These are phyloP conservation scores for Lyophyllum semitale DNA, from an alignment of 768 basidiomycete genomes.

Conservation along the genomic window DNA sequence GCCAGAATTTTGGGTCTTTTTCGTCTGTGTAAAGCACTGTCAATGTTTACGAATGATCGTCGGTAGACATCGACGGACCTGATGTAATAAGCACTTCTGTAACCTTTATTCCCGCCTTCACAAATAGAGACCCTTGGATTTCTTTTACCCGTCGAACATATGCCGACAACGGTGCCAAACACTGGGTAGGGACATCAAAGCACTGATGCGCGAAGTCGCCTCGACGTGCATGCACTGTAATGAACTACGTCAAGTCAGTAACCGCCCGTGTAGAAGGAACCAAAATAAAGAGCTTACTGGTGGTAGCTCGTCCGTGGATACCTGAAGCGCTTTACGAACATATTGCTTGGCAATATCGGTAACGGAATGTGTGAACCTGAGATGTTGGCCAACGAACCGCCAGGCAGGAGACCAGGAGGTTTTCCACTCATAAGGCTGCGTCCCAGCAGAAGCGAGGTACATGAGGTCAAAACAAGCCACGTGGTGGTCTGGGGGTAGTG, in stretches of 20 bases:
- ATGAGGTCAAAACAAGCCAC: constrained; percentile 34
- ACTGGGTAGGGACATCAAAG: constrained; percentile 32
- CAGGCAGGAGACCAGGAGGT: constrained; percentile 43
- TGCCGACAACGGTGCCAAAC: constrained; percentile 40
- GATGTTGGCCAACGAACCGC: constrained; percentile 38
- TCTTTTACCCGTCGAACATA: constrained; percentile 37
- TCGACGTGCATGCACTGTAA: constrained; percentile 48
- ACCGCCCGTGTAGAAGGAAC: neutral
- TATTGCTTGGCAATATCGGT: constrained; percentile 33
- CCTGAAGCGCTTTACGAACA: constrained; percentile 29
- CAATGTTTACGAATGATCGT: neutral
- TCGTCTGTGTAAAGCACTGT: constrained; percentile 40
- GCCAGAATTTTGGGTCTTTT: constrained; percentile 43
- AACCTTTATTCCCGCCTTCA: constrained; percentile 29
- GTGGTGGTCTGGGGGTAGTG: constrained; percentile 28
- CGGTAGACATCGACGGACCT: constrained; percentile 20
- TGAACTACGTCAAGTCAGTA: constrained; percentile 28
- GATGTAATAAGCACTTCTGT: constrained; percentile 46
- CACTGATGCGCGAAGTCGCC: constrained; percentile 43
- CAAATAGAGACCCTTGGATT: constrained; percentile 34
- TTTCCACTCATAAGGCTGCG: constrained; percentile 32
- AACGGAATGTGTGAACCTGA: constrained; percentile 33
- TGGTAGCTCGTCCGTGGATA: constrained; percentile 28
- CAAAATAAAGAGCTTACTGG: constrained; percentile 26
- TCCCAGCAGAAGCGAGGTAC: constrained; percentile 33